A percentile compares a stretch with the other conserved stretches of the same genome.
Conservation (phyloP, 208 protist genomes). For the Entamoeba invadens region DNA sequence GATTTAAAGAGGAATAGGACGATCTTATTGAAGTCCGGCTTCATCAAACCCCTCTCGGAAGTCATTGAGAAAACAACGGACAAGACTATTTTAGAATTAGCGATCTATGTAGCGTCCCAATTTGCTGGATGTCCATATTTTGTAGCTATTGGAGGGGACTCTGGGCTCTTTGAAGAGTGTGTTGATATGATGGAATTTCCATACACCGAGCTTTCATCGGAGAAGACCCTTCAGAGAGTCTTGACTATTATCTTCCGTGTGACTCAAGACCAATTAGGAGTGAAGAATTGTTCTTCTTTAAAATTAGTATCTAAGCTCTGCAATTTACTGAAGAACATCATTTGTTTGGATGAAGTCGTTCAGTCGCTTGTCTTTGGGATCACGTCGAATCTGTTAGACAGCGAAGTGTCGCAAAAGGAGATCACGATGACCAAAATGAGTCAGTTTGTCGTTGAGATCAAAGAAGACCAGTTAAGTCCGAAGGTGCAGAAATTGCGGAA, state of each 20-base stretch:
- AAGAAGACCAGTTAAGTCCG: background rate
- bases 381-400: background rate
- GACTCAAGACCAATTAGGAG: background rate
- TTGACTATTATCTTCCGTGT: background rate
- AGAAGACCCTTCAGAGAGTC: background rate
- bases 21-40: background rate
- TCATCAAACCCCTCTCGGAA: background rate
- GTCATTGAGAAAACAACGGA: background rate
- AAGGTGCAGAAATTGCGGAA: background rate
- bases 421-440: background rate
- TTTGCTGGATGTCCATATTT: background rate
- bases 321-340: background rate
- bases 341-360: background rate
- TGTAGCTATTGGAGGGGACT: background rate
- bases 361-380: background rate
- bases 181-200: background rate
- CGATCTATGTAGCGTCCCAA: background rate
- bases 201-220: background rate
- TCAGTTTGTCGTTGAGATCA: background rate
- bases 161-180: background rate
- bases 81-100: background rate
- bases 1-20: background rate
- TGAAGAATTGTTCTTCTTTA: background rate
- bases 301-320: background rate
- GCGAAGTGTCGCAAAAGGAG: background rate